Conservation (phyloP, 148 eudicot genomes). For the Chenopodium formosanum region DNA sequence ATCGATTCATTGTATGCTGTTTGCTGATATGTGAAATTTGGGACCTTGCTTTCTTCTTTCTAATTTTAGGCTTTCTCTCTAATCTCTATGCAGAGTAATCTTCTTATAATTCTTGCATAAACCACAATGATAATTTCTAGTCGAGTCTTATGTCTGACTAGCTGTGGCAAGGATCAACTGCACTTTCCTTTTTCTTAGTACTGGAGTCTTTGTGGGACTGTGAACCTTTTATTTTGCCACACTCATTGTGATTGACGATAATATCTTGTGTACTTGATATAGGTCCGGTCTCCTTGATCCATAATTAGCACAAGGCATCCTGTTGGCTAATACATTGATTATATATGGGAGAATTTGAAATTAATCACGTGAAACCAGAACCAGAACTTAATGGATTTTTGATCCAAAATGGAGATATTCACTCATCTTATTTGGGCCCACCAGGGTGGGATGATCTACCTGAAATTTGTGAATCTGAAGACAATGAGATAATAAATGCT, state of each 20-base stretch:
- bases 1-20: too few relatives aligned
- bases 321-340: constrained; percentile 19
- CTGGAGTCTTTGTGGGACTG: neutral
- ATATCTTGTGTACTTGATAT: constrained; percentile 1
- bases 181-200: neutral
- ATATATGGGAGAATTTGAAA: constrained; percentile 36
- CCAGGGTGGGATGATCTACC: constrained; percentile 26
- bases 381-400: constrained; percentile 23
- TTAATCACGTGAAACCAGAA: constrained; percentile 46
- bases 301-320: neutral
- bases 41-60: neutral
- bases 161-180: neutral
- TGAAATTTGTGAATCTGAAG: constrained; percentile 39
- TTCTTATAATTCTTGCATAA: neutral
- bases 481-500: constrained; percentile 34
- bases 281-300: constrained; percentile 4
- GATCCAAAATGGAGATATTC: constrained; percentile 27
- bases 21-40: too few relatives aligned
- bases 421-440: constrained; percentile 25
- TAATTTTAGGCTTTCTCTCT: too few relatives aligned
- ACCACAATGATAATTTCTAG: neutral
- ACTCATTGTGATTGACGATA: constrained; percentile 1
- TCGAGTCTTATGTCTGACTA: neutral
- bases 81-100: too few relatives aligned
- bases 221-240: neutral